phyloP scores from a whole-genome alignment of 805 yeast genomes.

The Candida suzukii region DNA sequence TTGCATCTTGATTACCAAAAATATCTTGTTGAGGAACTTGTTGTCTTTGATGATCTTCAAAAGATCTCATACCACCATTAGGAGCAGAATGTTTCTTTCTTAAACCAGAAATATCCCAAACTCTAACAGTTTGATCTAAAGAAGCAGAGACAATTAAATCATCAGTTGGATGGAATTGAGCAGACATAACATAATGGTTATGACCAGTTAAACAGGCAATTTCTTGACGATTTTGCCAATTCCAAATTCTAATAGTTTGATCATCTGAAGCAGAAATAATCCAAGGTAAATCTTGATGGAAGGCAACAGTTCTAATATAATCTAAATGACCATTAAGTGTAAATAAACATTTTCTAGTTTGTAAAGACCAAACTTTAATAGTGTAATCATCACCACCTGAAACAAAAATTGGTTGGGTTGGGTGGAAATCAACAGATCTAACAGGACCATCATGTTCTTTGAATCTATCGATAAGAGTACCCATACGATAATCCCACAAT shows the following conservation, averaged over 20 bases:
- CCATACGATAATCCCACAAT: constrained; percentile 99
- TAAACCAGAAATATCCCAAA: constrained; percentile 96
- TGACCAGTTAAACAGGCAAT: constrained; percentile 97
- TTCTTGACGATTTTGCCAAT: constrained; percentile 98
- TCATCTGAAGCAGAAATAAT: constrained; percentile 93
- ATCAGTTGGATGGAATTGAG: constrained; percentile 94
- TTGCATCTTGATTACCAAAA: constrained; percentile 89
- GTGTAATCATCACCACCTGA: constrained; percentile 98
- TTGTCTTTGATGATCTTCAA: constrained; percentile 51
- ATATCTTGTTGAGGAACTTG: constrained; percentile 83
- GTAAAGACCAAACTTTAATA: constrained; percentile 92
- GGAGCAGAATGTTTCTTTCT: constrained; percentile 90
- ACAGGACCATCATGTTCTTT: constrained; percentile 99
- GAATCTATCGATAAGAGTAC: constrained; percentile 89
- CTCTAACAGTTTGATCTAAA: constrained; percentile 96
- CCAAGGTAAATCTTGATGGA: constrained; percentile 97
- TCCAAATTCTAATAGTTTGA: constrained; percentile 98
- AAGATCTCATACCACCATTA: constrained; percentile 31
- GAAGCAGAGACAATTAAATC: constrained; percentile 94
- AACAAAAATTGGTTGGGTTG: constrained; percentile 94
- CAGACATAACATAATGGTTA: constrained; percentile 96
- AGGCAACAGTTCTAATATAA: constrained; percentile 87
- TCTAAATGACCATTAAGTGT: constrained; percentile 92
- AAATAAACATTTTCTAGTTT: constrained; percentile 84
- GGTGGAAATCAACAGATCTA: constrained; percentile 91